A percentile compares a stretch with the other conserved stretches of the same genome.
These are phyloP conservation scores for Colletotrichum kahawae DNA, from an alignment of 2,329 filamentous ascomycete species.

Conservation along the genomic window DNA sequence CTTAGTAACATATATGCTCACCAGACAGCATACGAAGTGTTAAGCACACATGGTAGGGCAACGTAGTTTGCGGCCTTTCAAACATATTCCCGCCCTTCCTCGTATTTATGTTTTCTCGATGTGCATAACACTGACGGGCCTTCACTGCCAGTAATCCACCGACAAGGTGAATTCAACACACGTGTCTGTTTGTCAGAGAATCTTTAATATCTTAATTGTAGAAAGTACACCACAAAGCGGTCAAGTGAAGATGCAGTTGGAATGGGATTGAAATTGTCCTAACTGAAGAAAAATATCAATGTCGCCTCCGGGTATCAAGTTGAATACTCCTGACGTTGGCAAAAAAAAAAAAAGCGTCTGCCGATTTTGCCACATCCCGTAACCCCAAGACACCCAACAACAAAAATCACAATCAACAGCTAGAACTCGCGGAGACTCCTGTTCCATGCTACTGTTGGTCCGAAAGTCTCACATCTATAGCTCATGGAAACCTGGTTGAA, in stretches of 20 bases:
- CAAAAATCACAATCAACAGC: conserved; percentile 9
- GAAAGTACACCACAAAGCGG: neutral
- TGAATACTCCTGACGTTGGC: conserved; percentile 9
- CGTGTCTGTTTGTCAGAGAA: neutral
- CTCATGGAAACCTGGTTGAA: neutral
- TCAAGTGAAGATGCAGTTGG: neutral
- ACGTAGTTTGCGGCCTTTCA: neutral
- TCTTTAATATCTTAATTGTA: neutral
- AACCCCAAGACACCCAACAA: conserved; percentile 17
- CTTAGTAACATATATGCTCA: neutral
- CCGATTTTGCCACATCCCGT: neutral
- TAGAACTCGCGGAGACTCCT: conserved; percentile 1
- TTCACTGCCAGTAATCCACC: neutral
- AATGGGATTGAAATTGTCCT: conserved; percentile 6
- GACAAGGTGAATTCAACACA: neutral
- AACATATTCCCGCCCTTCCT: neutral
- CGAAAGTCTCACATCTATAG: neutral
- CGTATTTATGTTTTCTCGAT: neutral
- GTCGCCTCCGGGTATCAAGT: conserved; percentile 22
- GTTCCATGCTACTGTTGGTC: neutral
- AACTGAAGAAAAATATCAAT: conserved; percentile 15
- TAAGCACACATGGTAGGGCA: neutral
- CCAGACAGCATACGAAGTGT: neutral
- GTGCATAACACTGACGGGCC: neutral
- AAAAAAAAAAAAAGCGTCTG: neutral